A percentile compares a stretch with the other conserved stretches of the same genome.
These are phyloP conservation scores for Thielaviopsis ethacetica DNA, from an alignment of 2,329 filamentous ascomycete species.

Conservation along the genomic window DNA sequence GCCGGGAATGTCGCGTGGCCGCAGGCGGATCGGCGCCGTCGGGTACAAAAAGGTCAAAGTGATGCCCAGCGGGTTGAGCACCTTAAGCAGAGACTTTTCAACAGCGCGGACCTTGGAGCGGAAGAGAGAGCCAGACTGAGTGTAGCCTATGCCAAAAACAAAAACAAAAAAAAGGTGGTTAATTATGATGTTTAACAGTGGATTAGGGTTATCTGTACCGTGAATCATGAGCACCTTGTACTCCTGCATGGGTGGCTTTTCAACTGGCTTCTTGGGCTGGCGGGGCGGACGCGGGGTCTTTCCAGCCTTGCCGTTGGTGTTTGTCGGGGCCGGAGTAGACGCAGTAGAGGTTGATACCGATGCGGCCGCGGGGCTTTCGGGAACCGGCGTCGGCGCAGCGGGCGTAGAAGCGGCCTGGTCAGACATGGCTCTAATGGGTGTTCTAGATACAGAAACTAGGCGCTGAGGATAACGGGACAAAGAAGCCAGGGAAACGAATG, in stretches of 20 bases:
- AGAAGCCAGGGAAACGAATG: background rate
- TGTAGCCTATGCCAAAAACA: conserved; percentile 45
- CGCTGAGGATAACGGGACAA: background rate
- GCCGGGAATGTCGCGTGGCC: conserved; percentile 51
- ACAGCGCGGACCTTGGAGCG: conserved; percentile 76
- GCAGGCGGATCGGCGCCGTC: conserved; percentile 49
- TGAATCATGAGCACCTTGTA: conserved; percentile 66
- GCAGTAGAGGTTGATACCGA: background rate
- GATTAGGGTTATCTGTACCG: conserved; percentile 27
- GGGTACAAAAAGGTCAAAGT: conserved; percentile 47
- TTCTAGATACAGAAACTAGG: background rate
- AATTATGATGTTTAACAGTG: background rate
- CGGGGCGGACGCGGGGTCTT: conserved; percentile 6
- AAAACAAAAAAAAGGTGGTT: background rate
- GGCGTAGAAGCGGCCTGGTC: background rate
- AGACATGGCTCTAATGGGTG: conserved; percentile 1
- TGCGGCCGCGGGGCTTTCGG: background rate
- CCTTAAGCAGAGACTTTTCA: conserved; percentile 62
- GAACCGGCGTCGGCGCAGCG: background rate
- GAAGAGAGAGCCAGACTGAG: conserved; percentile 76
- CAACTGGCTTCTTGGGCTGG: conserved; percentile 3
- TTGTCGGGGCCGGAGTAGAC: background rate
- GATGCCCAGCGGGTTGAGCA: conserved; percentile 43
- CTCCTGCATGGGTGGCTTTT: conserved; percentile 24
- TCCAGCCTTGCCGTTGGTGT: background rate